Percentiles rank a stretch among this genome's conserved stretches.
Conservation (phyloP, 257 asterid genomes). For the Jacaranda copaia region DNA sequence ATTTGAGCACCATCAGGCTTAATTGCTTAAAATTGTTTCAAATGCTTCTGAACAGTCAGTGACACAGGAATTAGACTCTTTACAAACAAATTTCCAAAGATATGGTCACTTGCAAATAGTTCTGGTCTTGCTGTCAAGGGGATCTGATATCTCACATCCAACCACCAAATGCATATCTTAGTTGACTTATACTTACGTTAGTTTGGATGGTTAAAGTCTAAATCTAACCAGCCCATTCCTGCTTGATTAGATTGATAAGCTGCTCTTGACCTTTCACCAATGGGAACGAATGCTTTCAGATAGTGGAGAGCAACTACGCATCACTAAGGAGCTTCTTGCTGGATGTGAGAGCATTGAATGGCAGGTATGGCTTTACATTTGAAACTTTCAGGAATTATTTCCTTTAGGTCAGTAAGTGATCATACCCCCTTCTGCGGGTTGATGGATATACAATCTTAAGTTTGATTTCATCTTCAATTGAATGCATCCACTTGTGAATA, state of each 20-base stretch:
- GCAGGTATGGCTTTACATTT: slow-evolving; percentile 72
- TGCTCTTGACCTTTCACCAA: slow-evolving; percentile 77
- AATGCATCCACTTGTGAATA: slow-evolving; percentile 29
- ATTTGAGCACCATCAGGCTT: slow-evolving; percentile 23
- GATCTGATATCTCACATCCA: slow-evolving; percentile 3
- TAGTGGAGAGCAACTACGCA: slow-evolving; percentile 64
- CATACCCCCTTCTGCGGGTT: slow-evolving; percentile 19
- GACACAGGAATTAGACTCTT: not conserved
- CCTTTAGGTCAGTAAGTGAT: slow-evolving; percentile 14
- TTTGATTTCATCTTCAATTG: not conserved
- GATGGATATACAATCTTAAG: not conserved
- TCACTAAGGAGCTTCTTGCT: slow-evolving; percentile 79
- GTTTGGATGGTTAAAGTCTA: slow-evolving; percentile 23
- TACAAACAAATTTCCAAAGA: not conserved
- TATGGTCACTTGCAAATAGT: slow-evolving; percentile 23
- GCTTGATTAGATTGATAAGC: slow-evolving; percentile 78
- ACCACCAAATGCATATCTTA: slow-evolving; percentile 13
- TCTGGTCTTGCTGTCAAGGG: slow-evolving; percentile 6
- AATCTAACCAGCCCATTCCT: slow-evolving; percentile 33
- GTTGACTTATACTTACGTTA: slow-evolving; percentile 20
- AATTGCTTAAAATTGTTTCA: not conserved
- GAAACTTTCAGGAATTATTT: not conserved
- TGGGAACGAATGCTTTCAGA: slow-evolving; percentile 79
- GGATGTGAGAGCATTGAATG: slow-evolving; percentile 90
- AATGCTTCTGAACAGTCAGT: slow-evolving; percentile 10